These are phyloP conservation scores for Colletotrichum abscissum DNA, from an alignment of 2,329 filamentous ascomycete genomes.

Conservation along the genomic window DNA sequence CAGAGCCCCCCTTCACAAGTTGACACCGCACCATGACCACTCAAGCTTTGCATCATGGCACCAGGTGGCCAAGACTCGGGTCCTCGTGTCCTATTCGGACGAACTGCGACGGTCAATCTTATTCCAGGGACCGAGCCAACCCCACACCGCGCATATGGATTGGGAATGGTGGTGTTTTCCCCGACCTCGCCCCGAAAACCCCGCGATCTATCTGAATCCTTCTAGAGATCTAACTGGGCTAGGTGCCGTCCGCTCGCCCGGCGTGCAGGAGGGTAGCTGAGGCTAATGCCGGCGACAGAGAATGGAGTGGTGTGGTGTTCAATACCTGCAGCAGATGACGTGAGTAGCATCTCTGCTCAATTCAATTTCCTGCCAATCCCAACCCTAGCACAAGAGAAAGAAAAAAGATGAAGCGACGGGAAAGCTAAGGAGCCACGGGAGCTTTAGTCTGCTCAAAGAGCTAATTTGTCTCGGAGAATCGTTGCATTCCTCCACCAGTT, in stretches of 20 bases:
- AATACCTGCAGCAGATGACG: background rate
- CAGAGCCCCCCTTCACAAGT: background rate
- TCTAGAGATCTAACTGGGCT: background rate
- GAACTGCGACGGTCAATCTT: slow-evolving; percentile 21
- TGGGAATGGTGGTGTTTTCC: background rate
- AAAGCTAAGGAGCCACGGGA: background rate
- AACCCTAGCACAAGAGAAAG: background rate
- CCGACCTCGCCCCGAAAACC: background rate
- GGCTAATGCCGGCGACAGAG: background rate
- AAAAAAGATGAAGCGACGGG: background rate
- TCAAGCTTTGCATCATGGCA: background rate
- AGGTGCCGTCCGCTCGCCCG: slow-evolving; percentile 27
- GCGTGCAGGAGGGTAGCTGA: background rate
- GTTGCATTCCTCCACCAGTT: background rate
- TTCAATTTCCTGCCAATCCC: background rate
- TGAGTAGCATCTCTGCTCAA: background rate
- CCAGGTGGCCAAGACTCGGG: background rate
- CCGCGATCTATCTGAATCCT: slow-evolving; percentile 13
- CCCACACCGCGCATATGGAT: background rate
- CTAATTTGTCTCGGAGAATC: background rate
- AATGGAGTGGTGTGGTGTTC: background rate
- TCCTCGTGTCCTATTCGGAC: slow-evolving; percentile 5
- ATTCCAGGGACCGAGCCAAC: slow-evolving; percentile 7
- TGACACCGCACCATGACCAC: background rate
- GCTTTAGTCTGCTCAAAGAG: background rate